phyloP scores from a whole-genome alignment of 331 rosid genomes.

The Acacia pycnantha region DNA sequence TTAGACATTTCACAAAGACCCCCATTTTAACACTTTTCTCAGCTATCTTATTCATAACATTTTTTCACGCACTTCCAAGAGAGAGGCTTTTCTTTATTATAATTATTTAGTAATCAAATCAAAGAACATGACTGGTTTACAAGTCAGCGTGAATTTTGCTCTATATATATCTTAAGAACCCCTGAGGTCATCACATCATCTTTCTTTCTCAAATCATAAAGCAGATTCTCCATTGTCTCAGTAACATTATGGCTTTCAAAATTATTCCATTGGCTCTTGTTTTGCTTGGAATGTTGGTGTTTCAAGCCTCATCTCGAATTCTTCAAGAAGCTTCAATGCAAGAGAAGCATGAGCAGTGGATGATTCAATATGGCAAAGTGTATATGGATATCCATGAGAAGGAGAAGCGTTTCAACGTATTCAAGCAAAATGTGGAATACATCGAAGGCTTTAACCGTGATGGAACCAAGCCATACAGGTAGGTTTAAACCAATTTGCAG shows the following conservation, averaged over 20 bases:
- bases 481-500: constrained; percentile 42
- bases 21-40: neutral
- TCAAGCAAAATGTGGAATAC: neutral
- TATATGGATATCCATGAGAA: neutral
- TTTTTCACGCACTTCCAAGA: neutral
- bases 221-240: no score
- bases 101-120: neutral
- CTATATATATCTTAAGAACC: neutral
- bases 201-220: constrained; percentile 13
- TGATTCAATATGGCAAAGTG: constrained; percentile 8
- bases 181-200: neutral
- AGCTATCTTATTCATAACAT: neutral
- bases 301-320: constrained; percentile 34
- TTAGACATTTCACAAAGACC: neutral
- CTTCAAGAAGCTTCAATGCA: constrained; percentile 34
- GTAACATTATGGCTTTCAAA: constrained; percentile 20
- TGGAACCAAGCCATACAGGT: constrained; percentile 37
- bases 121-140: neutral
- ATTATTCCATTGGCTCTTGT: constrained; percentile 18
- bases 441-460: constrained; percentile 19
- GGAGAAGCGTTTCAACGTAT: neutral
- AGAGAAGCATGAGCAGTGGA: constrained; percentile 42
- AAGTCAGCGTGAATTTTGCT: neutral
- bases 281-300: constrained; percentile 26
- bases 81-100: neutral